Evolutionary conservation across 2,329 filamentous ascomycete genomes (phyloP), one percentile per base, ranked within the genome.

Genomic region (Beauveria brongniartii): DNA sequence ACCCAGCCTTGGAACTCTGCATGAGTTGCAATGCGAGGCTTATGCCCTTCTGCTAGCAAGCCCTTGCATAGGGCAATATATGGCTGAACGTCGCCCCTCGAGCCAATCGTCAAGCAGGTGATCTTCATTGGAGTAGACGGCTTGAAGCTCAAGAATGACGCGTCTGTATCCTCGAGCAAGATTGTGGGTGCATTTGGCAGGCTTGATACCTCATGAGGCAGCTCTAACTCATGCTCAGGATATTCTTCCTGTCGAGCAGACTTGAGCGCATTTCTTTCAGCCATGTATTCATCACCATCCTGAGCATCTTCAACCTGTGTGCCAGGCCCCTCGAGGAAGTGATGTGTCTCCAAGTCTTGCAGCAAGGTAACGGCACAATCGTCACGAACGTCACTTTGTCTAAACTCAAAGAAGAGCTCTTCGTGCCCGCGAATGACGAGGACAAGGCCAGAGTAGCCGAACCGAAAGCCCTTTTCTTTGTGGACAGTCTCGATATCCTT

Each of bases 1-100:
- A 99, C 84, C 92, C 93, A 99, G 16, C 80, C 82, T 67, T 89
- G 87, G 68, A 99, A 99, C 72, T 97, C 93, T 26, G 80, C 81
- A 71, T 99, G 94, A 0, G 94, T 97, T 12, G 93, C 94, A 67
- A 99, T 99, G 64, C 85, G 87, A 18, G 89, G 83, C 63, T 82
- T 85, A 73, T 99, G 94, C 0, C 94, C 94, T 67, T 99, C 92
- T 0, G 88, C 89, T 47, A 95, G 74, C 1, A 99, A 78, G 0
- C 90, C 91, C 70, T 96, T 97, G 77, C 94, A 97, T 1, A 99
- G 79, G 0, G 94, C 92, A 71, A 99, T 97, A 71, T 97, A 99
- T 1, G 94, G 94, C 72, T 99, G 94, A 4, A 99, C 93, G 71
- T 99, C 94, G 26, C 94, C 94, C 62, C 94, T 84, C 14, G 93